These are phyloP conservation scores for Magnaporthiopsis rhizophila DNA, from an alignment of 2,329 filamentous ascomycete species.

Conservation along the genomic window DNA sequence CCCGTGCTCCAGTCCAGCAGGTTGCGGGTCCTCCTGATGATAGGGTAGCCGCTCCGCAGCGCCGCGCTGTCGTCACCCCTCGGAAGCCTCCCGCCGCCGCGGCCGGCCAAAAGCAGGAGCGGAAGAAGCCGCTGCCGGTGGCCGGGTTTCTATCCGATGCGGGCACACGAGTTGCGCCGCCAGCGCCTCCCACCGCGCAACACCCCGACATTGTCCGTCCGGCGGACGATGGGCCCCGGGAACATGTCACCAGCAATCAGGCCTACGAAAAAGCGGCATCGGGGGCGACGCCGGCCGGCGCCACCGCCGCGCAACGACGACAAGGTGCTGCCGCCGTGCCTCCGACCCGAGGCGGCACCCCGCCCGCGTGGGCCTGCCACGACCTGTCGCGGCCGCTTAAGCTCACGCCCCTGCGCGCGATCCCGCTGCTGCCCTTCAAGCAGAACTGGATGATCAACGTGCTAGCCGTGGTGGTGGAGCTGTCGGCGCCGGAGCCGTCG, in stretches of 20 bases:
- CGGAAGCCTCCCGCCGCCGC: background rate
- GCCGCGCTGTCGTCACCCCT: background rate
- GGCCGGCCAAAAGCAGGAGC: background rate
- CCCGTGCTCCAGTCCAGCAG: background rate
- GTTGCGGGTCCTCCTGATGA: background rate
- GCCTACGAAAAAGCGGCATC: too few species aligned
- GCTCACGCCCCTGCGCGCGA: conserved; percentile 40
- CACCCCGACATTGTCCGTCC: background rate
- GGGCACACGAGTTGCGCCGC: background rate
- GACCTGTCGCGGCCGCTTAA: conserved; percentile 36
- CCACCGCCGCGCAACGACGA: too few species aligned
- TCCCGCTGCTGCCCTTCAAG: conserved; percentile 45
- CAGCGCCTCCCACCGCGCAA: background rate
- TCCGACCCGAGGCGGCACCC: conserved; percentile 7
- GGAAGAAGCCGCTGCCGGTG: background rate
- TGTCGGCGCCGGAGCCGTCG: conserved; percentile 40
- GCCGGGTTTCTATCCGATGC: background rate
- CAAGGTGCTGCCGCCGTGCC: background rate
- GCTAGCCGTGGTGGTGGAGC: conserved; percentile 38
- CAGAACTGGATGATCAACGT: conserved; percentile 52
- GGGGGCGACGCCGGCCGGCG: too few species aligned
- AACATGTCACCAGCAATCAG: background rate
- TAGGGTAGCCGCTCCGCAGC: background rate
- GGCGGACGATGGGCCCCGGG: background rate
- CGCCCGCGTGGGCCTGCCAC: conserved; percentile 32